Base-by-base conservation (phyloP, 2,329 filamentous ascomycete genomes). In the Teratosphaeria pseudoeucalypti region DNA sequence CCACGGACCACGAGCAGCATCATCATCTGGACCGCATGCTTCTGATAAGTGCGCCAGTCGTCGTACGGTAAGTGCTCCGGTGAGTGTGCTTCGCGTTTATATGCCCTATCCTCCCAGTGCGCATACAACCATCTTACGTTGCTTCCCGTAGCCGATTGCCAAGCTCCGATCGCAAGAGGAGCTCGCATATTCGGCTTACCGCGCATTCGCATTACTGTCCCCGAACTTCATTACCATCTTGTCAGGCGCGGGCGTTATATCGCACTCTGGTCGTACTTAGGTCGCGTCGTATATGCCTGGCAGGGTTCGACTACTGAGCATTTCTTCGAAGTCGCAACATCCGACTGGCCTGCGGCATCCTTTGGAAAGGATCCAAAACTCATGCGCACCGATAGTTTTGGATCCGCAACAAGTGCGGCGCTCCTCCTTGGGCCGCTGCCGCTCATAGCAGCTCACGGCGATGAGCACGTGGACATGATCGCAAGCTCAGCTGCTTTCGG, bases 381-480 rank as follows among this genome's bases (percentile, higher is more conserved):
- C 26, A 58, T 58, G 57, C 52, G 53, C 27, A 47, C 52, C 19
- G 29, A 16, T 29, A 27, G 53, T 52, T 39, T 47, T 12, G 52
- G 14, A 16, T 16, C 55, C 37, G 52, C 57, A 39, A 54, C 60
- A 34, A 26, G 29, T n/a, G 74, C 71, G 62, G 74, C 71, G 61
- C 67, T 78, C 65, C 70, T 79, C 53, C 68, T 78, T 12, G 73
- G 67, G 63, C 65, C 68, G 55, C 65, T 77, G 56, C 75, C 75
- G 64, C 63, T 73, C 49, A 73, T 72, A 60, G 67, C 66, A 62
- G 76, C 75, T 60, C 77, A 78, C 64, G 76, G 75, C 60, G 70
- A 73, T 58, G 65, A 56, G 52, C 56, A 27, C 43, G 68, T 65
- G 65, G 63, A 64, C 55, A 68, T 66, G 68, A 62, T 62, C 47